A percentile compares a stretch with the other conserved stretches of the same genome.
These are phyloP conservation scores for Syzygium oleosum DNA, from an alignment of 345 rosid genomes.

Conservation along the genomic window DNA sequence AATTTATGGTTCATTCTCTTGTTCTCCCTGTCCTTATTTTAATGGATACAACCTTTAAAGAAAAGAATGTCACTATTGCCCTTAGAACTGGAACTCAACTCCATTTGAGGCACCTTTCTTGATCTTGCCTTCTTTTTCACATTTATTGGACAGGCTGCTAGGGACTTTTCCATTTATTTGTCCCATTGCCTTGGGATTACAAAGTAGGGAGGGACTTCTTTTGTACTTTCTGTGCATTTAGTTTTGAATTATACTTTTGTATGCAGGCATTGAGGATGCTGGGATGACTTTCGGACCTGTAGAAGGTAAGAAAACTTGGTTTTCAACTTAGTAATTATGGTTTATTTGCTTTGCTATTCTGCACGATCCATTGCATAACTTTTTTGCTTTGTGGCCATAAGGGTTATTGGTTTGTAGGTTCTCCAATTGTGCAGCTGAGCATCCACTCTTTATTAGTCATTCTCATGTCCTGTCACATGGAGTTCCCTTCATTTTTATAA, in stretches of 20 bases:
- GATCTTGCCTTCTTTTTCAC: not conserved
- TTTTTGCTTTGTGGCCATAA: not conserved
- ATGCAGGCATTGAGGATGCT: constrained; percentile 86
- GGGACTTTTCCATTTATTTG: not conserved
- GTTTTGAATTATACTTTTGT: constrained; percentile 1
- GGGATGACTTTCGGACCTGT: constrained; percentile 81
- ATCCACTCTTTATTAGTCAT: not conserved
- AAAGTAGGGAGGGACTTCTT: not conserved
- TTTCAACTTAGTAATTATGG: not conserved
- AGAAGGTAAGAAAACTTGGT: constrained; percentile 53
- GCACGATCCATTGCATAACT: not conserved
- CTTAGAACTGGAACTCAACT: not conserved
- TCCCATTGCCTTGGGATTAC: not conserved
- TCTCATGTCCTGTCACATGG: not conserved
- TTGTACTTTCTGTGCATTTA: not conserved
- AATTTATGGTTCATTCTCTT: not conserved
- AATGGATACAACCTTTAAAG: not conserved
- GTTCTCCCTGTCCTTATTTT: not conserved
- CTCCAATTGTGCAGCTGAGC: not conserved
- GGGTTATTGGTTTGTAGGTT: not conserved
- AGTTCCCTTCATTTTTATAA: not conserved
- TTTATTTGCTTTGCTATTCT: constrained; percentile 3
- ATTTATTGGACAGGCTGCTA: not conserved
- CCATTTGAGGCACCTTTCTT: not conserved
- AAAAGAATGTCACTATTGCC: not conserved